phyloP scores from a whole-genome alignment of 1,284 basidiomycete species.

The Leccinum laetum region DNA sequence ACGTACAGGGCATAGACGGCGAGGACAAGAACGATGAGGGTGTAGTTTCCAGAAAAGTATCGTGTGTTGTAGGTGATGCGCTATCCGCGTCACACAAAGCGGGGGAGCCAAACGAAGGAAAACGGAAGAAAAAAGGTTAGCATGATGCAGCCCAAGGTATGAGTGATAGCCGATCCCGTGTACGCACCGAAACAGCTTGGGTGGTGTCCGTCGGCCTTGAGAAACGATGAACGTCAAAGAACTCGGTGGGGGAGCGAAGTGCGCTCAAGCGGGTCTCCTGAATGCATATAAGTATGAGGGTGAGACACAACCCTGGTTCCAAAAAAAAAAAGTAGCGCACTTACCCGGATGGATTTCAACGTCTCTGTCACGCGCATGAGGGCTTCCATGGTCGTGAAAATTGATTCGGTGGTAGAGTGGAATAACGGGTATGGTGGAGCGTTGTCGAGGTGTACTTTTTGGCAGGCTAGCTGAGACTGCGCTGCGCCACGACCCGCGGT shows the following conservation, averaged over 20 bases:
- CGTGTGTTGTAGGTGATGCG: conserved; percentile 95
- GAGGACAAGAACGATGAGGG: conserved; percentile 77
- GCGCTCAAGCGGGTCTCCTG: conserved; percentile 85
- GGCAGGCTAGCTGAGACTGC: background rate
- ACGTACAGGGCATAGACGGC: conserved; percentile 89
- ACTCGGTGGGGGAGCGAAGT: conserved; percentile 78
- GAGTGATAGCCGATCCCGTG: background rate
- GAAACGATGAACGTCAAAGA: conserved; percentile 89
- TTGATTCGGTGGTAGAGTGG: background rate
- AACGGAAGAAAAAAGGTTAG: background rate
- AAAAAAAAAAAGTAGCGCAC: conserved; percentile 24
- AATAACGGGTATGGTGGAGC: background rate
- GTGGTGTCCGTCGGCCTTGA: conserved; percentile 79
- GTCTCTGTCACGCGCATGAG: conserved; percentile 64
- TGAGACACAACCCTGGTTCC: background rate
- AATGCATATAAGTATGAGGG: background rate
- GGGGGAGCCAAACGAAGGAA: background rate
- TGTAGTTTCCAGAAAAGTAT: conserved; percentile 94
- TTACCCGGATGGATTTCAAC: conserved; percentile 71
- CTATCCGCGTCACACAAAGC: conserved; percentile 27
- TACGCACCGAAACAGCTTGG: conserved; percentile 64
- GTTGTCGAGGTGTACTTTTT: background rate
- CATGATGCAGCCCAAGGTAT: background rate
- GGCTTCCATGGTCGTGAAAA: conserved; percentile 50
- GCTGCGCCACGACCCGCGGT: background rate